These are phyloP conservation scores for Lactarius trivialis DNA, from an alignment of 768 basidiomycete genomes.

Conservation along the genomic window DNA sequence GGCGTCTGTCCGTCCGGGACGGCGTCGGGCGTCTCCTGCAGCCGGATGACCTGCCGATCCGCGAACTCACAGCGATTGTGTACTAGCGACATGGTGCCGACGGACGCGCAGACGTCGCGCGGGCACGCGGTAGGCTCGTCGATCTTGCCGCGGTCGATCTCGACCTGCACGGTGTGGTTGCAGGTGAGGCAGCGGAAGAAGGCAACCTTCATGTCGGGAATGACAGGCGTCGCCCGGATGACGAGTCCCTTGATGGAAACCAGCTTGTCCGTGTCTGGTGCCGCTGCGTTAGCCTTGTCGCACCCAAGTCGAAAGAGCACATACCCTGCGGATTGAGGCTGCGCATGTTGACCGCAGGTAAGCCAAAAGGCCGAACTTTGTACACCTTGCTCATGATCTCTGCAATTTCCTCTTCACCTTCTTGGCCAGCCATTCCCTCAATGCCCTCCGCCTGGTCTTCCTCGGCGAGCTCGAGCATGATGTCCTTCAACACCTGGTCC, in stretches of 20 bases:
- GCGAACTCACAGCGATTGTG: slow-evolving; percentile 97
- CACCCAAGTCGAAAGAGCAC: slow-evolving; percentile 17
- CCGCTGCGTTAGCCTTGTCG: not conserved
- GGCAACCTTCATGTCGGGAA: slow-evolving; percentile 98
- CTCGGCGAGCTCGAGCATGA: slow-evolving; percentile 84
- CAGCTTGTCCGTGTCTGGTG: slow-evolving; percentile 92
- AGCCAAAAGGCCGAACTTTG: slow-evolving; percentile 89
- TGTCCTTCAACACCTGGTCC: slow-evolving; percentile 93
- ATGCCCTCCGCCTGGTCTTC: slow-evolving; percentile 63
- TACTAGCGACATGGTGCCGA: slow-evolving; percentile 89
- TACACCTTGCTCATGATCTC: slow-evolving; percentile 85
- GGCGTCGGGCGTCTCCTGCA: slow-evolving; percentile 97
- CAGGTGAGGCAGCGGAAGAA: slow-evolving; percentile 98
- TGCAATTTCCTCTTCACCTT: slow-evolving; percentile 79
- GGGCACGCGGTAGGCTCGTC: slow-evolving; percentile 89
- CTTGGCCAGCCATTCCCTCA: slow-evolving; percentile 69
- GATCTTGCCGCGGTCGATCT: slow-evolving; percentile 97
- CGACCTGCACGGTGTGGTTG: slow-evolving; percentile 93
- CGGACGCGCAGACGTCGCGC: slow-evolving; percentile 82
- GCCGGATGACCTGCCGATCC: slow-evolving; percentile 88
- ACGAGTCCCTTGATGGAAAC: slow-evolving; percentile 95
- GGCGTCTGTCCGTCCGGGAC: slow-evolving; percentile 99
- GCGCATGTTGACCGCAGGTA: slow-evolving; percentile 84
- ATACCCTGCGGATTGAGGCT: slow-evolving; percentile 88
- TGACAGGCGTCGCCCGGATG: slow-evolving; percentile 94